phyloP scores from a whole-genome alignment of 495 filamentous ascomycete genomes.

The Neurospora sp. region DNA sequence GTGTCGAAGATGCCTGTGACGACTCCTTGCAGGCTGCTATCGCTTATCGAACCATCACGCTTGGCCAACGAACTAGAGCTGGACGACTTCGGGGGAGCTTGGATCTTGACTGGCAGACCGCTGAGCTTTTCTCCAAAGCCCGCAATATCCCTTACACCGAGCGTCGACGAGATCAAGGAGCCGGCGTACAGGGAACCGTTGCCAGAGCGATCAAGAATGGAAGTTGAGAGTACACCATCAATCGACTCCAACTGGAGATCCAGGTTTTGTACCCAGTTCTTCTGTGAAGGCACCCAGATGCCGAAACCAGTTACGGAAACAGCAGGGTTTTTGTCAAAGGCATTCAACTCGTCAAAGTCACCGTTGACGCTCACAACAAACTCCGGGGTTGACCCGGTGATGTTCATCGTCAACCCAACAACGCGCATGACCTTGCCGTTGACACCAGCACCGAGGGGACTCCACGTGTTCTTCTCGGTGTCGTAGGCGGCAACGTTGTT shows the following conservation, averaged over 20 bases:
- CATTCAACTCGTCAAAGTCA: constrained; percentile 60
- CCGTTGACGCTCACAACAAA: constrained; percentile 71
- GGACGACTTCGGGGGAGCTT: constrained; percentile 25
- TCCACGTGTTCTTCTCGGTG: constrained; percentile 58
- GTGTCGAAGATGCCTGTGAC: constrained; percentile 69
- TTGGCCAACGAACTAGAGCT: constrained; percentile 37
- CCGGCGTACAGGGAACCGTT: constrained; percentile 65
- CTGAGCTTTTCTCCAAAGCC: constrained; percentile 45
- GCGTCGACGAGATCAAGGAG: constrained; percentile 58
- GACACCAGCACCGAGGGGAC: constrained; percentile 73
- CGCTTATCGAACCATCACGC: constrained; percentile 37
- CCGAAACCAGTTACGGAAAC: constrained; percentile 64
- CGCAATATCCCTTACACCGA: constrained; percentile 60
- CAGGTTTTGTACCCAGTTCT: constrained; percentile 83
- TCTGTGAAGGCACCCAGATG: constrained; percentile 83
- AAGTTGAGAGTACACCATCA: constrained; percentile 59
- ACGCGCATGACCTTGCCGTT: constrained; percentile 67
- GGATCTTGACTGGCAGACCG: constrained; percentile 53
- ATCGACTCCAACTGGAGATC: constrained; percentile 54
- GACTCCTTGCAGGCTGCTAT: constrained; percentile 49
- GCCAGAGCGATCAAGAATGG: constrained; percentile 47
- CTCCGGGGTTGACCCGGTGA: constrained; percentile 60
- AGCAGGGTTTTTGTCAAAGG: constrained; percentile 52
- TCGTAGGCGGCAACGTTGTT: constrained; percentile 70
- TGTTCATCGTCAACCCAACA: constrained; percentile 68